Percentiles rank a stretch among this genome's conserved stretches.
Conservation (phyloP, 441 rosid genomes). For the California macrophylla region DNA sequence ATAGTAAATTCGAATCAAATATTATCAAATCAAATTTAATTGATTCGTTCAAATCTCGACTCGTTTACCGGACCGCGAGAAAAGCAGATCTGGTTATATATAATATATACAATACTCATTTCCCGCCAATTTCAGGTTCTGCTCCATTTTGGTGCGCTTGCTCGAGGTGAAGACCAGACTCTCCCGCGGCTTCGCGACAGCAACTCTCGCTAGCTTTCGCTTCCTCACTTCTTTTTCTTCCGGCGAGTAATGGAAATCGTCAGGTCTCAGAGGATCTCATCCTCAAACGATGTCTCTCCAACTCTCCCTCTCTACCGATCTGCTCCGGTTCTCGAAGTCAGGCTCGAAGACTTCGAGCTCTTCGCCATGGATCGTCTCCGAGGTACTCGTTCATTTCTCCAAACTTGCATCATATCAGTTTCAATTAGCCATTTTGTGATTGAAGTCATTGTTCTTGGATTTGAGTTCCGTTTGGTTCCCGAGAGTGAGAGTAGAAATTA, state of each 20-base stretch:
- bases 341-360: slow-evolving; percentile 90
- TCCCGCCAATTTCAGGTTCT: neutral
- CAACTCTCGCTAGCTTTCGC: neutral
- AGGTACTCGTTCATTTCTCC: slow-evolving; percentile 19
- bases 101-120: neutral
- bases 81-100: no score
- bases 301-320: slow-evolving; percentile 68
- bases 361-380: slow-evolving; percentile 86
- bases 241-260: neutral
- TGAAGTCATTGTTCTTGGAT: neutral
- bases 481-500: neutral
- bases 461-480: neutral
- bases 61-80: no score
- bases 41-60: no score
- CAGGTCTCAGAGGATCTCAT: slow-evolving; percentile 24
- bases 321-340: slow-evolving; percentile 74
- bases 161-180: neutral
- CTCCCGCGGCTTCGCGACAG: neutral
- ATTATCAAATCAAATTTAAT: no score
- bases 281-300: slow-evolving; percentile 25
- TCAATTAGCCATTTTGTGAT: neutral
- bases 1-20: no score
- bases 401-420: neutral
- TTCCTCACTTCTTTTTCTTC: neutral
- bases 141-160: slow-evolving; percentile 4